A percentile compares a stretch with the other conserved stretches of the same genome.
phyloP scores from a whole-genome alignment of 2,329 filamentous ascomycete genomes.

The Cytospora piceicola region DNA sequence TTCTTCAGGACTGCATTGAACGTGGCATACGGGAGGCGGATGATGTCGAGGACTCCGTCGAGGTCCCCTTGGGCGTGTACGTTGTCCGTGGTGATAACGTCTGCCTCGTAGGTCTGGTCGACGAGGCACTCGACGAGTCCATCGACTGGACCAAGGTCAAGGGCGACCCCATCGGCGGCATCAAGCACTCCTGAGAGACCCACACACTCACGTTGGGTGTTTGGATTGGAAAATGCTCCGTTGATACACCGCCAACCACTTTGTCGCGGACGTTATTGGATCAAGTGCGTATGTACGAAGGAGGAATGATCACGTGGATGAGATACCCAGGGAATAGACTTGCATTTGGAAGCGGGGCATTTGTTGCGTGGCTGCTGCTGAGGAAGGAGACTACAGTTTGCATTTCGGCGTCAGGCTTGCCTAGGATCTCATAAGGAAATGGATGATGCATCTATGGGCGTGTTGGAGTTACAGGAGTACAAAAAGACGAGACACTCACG shows the following conservation, averaged over 20 bases:
- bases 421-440: conserved; percentile 8
- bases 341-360: conserved; percentile 6
- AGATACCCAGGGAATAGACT: conserved; percentile 26
- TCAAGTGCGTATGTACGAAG: neutral
- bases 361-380: conserved; percentile 9
- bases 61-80: conserved; percentile 85
- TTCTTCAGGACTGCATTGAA: conserved; percentile 81
- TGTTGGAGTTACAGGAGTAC: conserved; percentile 23
- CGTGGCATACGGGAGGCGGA: conserved; percentile 87
- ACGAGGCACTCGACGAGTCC: conserved; percentile 84
- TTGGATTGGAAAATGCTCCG: neutral
- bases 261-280: neutral
- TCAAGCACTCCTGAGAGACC: conserved; percentile 67
- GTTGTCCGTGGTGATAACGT: conserved; percentile 95
- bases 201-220: neutral
- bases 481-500: neutral
- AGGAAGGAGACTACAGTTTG: neutral
- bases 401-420: conserved; percentile 13
- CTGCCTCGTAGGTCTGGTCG: conserved; percentile 83
- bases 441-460: conserved; percentile 26
- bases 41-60: conserved; percentile 77
- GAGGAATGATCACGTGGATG: conserved; percentile 17
- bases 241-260: neutral
- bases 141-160: conserved; percentile 94
- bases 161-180: conserved; percentile 79